These are phyloP conservation scores for Entoloma clypeatum DNA, from an alignment of 1,284 basidiomycete species.

Conservation along the genomic window DNA sequence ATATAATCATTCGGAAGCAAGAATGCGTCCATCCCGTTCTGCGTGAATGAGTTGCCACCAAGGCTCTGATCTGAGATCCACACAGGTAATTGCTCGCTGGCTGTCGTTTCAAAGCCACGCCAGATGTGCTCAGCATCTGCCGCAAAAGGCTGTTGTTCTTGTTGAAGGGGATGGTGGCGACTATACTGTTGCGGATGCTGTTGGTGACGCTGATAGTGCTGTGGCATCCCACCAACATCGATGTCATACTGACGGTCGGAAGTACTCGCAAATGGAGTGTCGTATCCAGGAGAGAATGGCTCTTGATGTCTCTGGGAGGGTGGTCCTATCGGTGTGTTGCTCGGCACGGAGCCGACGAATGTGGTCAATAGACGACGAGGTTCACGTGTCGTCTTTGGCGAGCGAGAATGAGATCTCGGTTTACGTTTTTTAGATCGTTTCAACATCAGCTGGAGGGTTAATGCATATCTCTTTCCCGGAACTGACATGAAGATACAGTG, in stretches of 20 bases:
- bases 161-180: constrained; percentile 23
- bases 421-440: constrained; percentile 74
- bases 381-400: constrained; percentile 53
- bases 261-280: constrained; percentile 30
- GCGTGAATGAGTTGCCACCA: constrained; percentile 68
- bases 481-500: constrained; percentile 44
- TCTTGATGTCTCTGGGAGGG: constrained; percentile 30
- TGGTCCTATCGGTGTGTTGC: constrained; percentile 20
- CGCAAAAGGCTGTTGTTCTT: constrained; percentile 31
- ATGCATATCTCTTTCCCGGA: constrained; percentile 84
- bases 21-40: constrained; percentile 81
- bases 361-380: constrained; percentile 39
- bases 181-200: constrained; percentile 25
- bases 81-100: constrained; percentile 71
- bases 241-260: constrained; percentile 27
- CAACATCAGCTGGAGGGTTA: constrained; percentile 84
- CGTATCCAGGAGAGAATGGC: constrained; percentile 46
- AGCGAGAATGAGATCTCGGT: constrained; percentile 49
- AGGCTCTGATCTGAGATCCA: constrained; percentile 80
- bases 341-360: constrained; percentile 31
- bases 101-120: constrained; percentile 66
- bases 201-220: constrained; percentile 25
- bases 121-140: constrained; percentile 69
- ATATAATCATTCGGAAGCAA: constrained; percentile 71
- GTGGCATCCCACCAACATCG: constrained; percentile 14